Conservation (phyloP, 257 asterid genomes). For the Scutellaria barbata region DNA sequence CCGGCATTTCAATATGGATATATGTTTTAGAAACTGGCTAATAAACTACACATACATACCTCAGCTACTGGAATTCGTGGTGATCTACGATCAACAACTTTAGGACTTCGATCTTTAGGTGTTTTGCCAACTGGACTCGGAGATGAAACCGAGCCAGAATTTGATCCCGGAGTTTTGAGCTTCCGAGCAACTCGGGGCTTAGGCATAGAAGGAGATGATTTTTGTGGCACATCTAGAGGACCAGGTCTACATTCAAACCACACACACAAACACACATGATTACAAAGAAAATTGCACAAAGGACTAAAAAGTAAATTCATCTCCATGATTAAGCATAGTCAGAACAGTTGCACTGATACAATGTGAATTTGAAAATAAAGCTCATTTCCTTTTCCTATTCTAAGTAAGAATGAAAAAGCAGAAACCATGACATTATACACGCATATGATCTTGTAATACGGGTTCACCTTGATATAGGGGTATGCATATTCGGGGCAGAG, state of each 20-base stretch:
- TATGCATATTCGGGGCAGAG: conserved; percentile 62
- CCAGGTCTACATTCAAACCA: conserved; percentile 42
- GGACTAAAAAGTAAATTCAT: neutral
- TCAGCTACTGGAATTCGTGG: conserved; percentile 62
- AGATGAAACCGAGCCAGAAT: conserved; percentile 51
- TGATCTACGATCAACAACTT: conserved; percentile 61
- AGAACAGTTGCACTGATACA: neutral
- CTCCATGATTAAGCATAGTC: neutral
- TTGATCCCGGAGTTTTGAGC: conserved; percentile 53
- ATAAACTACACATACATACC: conserved; percentile 45
- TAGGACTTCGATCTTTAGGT: conserved; percentile 64
- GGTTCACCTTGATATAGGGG: conserved; percentile 77
- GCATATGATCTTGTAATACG: neutral
- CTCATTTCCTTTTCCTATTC: too few species aligned
- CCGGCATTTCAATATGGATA: neutral
- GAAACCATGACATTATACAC: neutral
- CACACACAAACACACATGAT: neutral
- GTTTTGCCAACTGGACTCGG: conserved; percentile 55
- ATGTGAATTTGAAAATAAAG: too few species aligned
- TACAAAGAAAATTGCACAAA: neutral
- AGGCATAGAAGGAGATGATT: conserved; percentile 45
- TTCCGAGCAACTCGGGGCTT: conserved; percentile 55
- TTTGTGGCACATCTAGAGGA: conserved; percentile 53
- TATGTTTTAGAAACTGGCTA: neutral
- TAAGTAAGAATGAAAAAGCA: neutral